Evolutionary conservation across 1,284 basidiomycete species (phyloP).

Genomic region (Inonotus hispidus): DNA sequence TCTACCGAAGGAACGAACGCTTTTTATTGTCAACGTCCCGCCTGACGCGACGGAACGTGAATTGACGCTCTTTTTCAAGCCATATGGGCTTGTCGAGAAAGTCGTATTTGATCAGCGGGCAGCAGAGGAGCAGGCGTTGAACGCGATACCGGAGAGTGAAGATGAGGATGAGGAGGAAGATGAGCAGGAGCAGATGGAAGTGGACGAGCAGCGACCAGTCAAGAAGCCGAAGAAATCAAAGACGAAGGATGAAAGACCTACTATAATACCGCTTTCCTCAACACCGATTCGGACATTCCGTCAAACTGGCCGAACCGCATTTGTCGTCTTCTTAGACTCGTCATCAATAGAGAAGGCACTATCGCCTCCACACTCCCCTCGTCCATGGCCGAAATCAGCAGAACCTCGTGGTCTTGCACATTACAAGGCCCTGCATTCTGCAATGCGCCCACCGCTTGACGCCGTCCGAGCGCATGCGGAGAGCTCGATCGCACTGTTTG

Average conservation of each 20-base stretch:
- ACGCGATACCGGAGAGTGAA: conserved; percentile 13
- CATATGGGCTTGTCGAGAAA: conserved; percentile 70
- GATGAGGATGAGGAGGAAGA: conserved; percentile 27
- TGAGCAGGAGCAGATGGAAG: conserved; percentile 26
- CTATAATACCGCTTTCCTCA: conserved; percentile 53
- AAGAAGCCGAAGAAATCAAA: conserved; percentile 40
- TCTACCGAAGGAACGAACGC: conserved; percentile 65
- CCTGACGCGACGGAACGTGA: conserved; percentile 80
- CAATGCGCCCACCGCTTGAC: conserved; percentile 68
- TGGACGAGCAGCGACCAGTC: conserved; percentile 29
- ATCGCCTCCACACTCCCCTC: conserved; percentile 39
- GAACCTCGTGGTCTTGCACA: conserved; percentile 66
- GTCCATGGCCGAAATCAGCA: conserved; percentile 52
- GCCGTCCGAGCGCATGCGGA: conserved; percentile 72
- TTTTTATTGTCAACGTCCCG: conserved; percentile 84
- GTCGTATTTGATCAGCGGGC: conserved; percentile 55
- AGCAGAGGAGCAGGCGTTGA: conserved; percentile 21
- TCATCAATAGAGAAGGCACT: conserved; percentile 67
- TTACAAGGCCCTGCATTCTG: conserved; percentile 57
- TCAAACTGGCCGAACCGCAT: conserved; percentile 60
- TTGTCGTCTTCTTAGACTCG: conserved; percentile 74
- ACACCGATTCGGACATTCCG: conserved; percentile 50
- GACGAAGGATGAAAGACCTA: conserved; percentile 24
- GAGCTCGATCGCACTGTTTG: conserved; percentile 67
- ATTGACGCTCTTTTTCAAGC: conserved; percentile 65